Evolutionary conservation across 805 yeast species (phyloP).

Genomic region (Candida corydali): DNA sequence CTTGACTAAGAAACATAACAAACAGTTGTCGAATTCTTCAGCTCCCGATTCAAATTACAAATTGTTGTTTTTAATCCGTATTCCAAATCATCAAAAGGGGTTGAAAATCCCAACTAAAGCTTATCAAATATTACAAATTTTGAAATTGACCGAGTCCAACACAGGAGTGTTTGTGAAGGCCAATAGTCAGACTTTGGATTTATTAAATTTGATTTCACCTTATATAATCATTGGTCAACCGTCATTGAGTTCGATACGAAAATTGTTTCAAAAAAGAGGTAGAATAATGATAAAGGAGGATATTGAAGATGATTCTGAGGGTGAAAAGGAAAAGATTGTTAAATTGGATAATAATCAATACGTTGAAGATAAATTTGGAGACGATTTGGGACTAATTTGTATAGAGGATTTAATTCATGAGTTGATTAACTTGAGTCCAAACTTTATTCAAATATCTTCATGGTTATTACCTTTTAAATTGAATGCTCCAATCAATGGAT

Average conservation of each 20-base stretch:
- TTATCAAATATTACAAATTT: constrained; percentile 50
- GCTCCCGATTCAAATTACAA: constrained; percentile 34
- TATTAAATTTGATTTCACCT: constrained; percentile 66
- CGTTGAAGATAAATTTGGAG: constrained; percentile 67
- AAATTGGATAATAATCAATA: constrained; percentile 70
- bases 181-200: constrained; percentile 55
- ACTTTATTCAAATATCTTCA: constrained; percentile 54
- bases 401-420: constrained; percentile 78
- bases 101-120: constrained; percentile 66
- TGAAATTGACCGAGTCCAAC: constrained; percentile 57
- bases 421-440: constrained; percentile 57
- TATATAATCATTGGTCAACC: constrained; percentile 73
- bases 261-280: constrained; percentile 74
- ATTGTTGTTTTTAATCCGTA: constrained; percentile 63
- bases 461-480: constrained; percentile 71
- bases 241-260: constrained; percentile 66
- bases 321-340: constrained; percentile 25
- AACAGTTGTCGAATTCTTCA: constrained; percentile 47
- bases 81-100: constrained; percentile 55
- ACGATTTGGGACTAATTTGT: constrained; percentile 62
- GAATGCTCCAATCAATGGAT: constrained; percentile 67
- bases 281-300: constrained; percentile 41
- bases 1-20: constrained; percentile 52
- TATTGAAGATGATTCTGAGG: constrained; percentile 14
- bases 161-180: constrained; percentile 71